phyloP scores from a whole-genome alignment of 805 yeast genomes.

The Komagataella phaffii region DNA sequence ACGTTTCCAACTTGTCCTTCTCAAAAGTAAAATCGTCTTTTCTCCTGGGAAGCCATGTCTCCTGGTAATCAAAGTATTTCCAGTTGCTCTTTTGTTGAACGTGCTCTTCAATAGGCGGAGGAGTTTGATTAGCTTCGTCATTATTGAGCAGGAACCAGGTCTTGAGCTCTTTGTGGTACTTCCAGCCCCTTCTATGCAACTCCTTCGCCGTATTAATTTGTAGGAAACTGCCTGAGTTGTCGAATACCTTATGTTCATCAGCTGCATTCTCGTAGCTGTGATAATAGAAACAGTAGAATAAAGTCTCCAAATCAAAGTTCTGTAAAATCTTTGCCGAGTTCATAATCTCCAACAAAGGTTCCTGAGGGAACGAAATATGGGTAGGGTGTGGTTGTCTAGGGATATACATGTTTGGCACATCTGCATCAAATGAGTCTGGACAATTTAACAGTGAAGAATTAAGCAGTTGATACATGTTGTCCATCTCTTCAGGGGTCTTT shows the following conservation, averaged over 20 bases:
- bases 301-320: constrained; percentile 74
- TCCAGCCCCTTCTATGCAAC: constrained; percentile 71
- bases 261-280: constrained; percentile 19
- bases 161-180: constrained; percentile 51
- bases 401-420: constrained; percentile 57
- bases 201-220: constrained; percentile 75
- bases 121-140: constrained; percentile 28
- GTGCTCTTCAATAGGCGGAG: constrained; percentile 8
- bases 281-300: constrained; percentile 88
- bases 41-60: constrained; percentile 33
- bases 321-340: constrained; percentile 47
- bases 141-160: constrained; percentile 75
- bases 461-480: constrained; percentile 36
- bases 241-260: not conserved
- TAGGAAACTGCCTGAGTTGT: constrained; percentile 37
- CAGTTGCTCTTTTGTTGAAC: constrained; percentile 29
- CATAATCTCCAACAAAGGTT: constrained; percentile 54
- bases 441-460: constrained; percentile 77
- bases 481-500: constrained; percentile 36
- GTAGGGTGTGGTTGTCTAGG: constrained; percentile 80
- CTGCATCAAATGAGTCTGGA: constrained; percentile 90
- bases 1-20: constrained; percentile 6
- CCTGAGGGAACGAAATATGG: constrained; percentile 81
- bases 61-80: constrained; percentile 23
- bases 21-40: constrained; percentile 24